Evolutionary conservation across 2,329 filamentous ascomycete species (phyloP), one percentile per base, ranked within the genome.

Genomic region (Arthrinium puccinioides): DNA sequence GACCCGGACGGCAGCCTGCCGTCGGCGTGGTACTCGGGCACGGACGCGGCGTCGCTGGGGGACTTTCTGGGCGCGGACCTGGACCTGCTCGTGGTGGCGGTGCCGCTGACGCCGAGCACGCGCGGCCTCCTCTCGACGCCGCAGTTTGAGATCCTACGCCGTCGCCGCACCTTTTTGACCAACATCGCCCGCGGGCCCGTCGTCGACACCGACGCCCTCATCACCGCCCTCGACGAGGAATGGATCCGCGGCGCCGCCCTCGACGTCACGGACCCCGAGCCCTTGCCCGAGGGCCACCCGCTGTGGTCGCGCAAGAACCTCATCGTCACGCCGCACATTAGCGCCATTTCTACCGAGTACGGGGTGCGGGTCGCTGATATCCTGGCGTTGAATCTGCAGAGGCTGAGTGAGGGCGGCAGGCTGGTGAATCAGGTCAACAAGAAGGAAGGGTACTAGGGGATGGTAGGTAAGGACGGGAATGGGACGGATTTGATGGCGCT

Each of bases 221-320:
- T 82, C 23, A 59, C 57, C 1, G 74, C 78, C 1, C 57, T 85
- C 15, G 52, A 62, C 36, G 45, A 48, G 21, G 54, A 50, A 32
- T 50, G 41, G 51, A 52, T 56, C 39, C 43, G 61, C 14, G 81
- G 81, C 18, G 82, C 81, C 0, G 79, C 79, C 2, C 59, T 85
- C 32, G 82, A 84, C 55, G 82, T 85, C 2, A 79, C 80, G 3
- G 79, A 85, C 45, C 81, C 81, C 0, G 82, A 86, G 50, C 82
- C 82, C 0, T 52, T 86, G 44, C 80, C 79, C 0, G 49, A 57
- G 13, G 72, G 76, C 16, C 71, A 79, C 51, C 70, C 76, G 43
- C 57, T 86, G 30, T 86, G 82, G 82, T 67, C 67, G 30, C 62
- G 72, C 41, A 66, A 71, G 18, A 82, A 84, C 55, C 64, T 78